phyloP scores from a whole-genome alignment of 2,329 filamentous ascomycete genomes.

The Pseudogymnoascus sp. region DNA sequence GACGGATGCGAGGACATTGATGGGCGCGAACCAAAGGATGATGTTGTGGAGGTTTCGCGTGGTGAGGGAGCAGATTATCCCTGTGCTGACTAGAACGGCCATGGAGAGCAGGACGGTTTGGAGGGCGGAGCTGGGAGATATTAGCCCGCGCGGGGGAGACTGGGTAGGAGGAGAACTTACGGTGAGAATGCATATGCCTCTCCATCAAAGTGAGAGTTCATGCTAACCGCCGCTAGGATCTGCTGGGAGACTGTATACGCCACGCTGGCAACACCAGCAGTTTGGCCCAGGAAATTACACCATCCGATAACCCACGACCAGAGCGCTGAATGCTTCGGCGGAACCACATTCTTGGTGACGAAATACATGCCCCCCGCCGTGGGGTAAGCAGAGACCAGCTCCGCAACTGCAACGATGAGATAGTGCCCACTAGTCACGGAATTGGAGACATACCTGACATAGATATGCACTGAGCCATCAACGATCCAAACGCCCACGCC shows the following conservation, averaged over 20 bases:
- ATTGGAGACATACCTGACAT: constrained; percentile 41
- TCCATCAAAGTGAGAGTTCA: constrained; percentile 49
- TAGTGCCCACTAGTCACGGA: background rate
- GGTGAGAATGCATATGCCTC: constrained; percentile 48
- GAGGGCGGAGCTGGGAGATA: constrained; percentile 40
- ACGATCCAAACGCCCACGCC: constrained; percentile 57
- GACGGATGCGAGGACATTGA: constrained; percentile 55
- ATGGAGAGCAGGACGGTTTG: constrained; percentile 54
- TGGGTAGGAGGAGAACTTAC: constrained; percentile 35
- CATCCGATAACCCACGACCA: constrained; percentile 62
- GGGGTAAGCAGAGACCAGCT: constrained; percentile 59
- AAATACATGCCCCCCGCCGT: constrained; percentile 64
- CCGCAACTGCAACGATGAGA: constrained; percentile 40
- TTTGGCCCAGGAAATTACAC: constrained; percentile 60
- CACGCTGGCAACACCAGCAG: constrained; percentile 54
- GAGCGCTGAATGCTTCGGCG: constrained; percentile 51
- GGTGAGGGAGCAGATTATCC: constrained; percentile 55
- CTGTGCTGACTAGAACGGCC: constrained; percentile 44
- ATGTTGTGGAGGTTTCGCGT: constrained; percentile 53
- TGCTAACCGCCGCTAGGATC: constrained; percentile 53
- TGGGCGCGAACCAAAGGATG: constrained; percentile 58
- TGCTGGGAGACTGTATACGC: constrained; percentile 58
- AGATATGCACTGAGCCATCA: constrained; percentile 58
- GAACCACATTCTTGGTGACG: constrained; percentile 58
- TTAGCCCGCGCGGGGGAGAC: background rate